Conservation (phyloP, 768 basidiomycete genomes). For the Kwoniella europaea region DNA sequence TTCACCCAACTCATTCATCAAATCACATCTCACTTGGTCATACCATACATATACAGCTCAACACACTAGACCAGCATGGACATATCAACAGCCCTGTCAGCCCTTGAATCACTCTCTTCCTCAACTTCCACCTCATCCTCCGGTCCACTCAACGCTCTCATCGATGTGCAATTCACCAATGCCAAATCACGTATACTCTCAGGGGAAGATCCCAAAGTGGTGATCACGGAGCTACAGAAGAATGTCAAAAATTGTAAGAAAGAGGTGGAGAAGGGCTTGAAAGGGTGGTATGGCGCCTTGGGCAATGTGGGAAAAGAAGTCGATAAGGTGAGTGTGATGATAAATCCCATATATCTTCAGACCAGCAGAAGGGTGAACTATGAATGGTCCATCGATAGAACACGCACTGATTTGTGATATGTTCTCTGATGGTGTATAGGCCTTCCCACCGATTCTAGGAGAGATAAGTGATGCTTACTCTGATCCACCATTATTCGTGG, state of each 20-base stretch:
- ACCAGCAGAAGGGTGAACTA: too few species aligned
- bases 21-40: not conserved
- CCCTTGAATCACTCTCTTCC: constrained; percentile 45
- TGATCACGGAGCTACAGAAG: constrained; percentile 46
- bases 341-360: too few species aligned
- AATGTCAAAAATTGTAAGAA: constrained; percentile 75
- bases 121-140: constrained; percentile 46
- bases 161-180: constrained; percentile 38
- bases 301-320: constrained; percentile 80
- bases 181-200: constrained; percentile 36
- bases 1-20: not conserved
- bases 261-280: constrained; percentile 84
- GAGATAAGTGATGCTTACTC: constrained; percentile 45
- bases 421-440: too few species aligned
- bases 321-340: constrained; percentile 73
- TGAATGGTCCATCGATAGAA: too few species aligned
- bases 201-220: constrained; percentile 40
- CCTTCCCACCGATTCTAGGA: constrained; percentile 47
- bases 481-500: constrained; percentile 52
- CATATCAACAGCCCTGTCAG: constrained; percentile 39
- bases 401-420: too few species aligned
- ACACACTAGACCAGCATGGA: constrained; percentile 16
- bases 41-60: not conserved
- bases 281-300: constrained; percentile 80
- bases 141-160: constrained; percentile 43